Evolutionary conservation across 257 asterid species (phyloP).

Genomic region (Gentiana dahurica): DNA sequence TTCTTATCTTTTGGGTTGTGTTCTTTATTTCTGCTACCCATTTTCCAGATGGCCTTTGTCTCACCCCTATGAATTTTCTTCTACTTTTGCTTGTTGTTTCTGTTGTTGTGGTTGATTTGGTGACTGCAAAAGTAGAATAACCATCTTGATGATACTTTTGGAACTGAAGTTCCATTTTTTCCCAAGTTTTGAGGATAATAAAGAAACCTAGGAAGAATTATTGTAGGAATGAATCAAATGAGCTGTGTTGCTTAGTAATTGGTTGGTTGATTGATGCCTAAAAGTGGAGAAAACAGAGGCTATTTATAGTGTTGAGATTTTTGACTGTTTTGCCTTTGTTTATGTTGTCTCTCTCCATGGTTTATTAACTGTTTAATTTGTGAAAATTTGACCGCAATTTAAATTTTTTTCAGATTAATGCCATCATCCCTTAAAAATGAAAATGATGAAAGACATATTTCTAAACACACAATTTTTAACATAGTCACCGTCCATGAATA

Average conservation of each 20-base stretch:
- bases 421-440: too few relatives aligned
- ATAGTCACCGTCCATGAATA: too few relatives aligned
- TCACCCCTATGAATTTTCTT: conserved; percentile 67
- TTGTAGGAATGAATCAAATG: neutral
- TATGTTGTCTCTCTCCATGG: conserved; percentile 19
- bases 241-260: neutral
- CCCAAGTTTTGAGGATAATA: neutral
- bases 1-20: conserved; percentile 80
- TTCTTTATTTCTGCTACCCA: conserved; percentile 91
- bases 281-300: conserved; percentile 20
- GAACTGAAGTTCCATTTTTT: conserved; percentile 40
- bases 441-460: too few relatives aligned
- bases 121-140: too few relatives aligned
- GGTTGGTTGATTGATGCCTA: conserved; percentile 6
- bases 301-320: conserved; percentile 23
- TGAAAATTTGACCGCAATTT: conserved; percentile 39
- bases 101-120: too few relatives aligned
- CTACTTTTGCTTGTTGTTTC: conserved; percentile 20
- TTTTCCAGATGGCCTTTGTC: conserved; percentile 85
- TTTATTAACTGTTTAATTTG: conserved; percentile 10
- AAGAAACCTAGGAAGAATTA: neutral
- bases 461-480: too few relatives aligned
- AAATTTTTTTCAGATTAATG: too few relatives aligned
- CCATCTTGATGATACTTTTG: conserved; percentile 10
- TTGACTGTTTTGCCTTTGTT: conserved; percentile 26